These are phyloP conservation scores for Dimocarpus longan DNA, from an alignment of 345 rosid species.

Conservation along the genomic window DNA sequence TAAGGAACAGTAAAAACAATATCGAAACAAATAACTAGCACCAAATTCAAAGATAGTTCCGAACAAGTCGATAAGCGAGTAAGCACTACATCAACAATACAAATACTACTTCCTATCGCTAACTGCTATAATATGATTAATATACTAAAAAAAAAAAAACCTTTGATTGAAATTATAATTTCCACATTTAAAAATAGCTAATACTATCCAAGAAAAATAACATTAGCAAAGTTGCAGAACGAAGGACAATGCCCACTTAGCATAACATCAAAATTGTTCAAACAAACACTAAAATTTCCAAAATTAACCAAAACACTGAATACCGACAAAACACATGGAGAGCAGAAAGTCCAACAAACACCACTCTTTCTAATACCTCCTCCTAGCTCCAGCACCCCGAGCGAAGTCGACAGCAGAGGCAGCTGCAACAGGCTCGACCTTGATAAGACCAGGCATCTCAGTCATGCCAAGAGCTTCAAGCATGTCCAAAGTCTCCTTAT, in stretches of 20 bases:
- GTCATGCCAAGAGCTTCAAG: slow-evolving; percentile 66
- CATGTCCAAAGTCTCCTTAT: slow-evolving; percentile 71
- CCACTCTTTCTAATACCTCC: slow-evolving; percentile 32
- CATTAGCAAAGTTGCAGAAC: neutral
- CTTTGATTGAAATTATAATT: neutral
- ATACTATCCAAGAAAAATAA: neutral
- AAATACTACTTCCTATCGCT: neutral
- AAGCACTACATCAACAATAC: neutral
- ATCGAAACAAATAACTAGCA: neutral
- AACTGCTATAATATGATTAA: too few relatives aligned
- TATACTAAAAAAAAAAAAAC: too few relatives aligned
- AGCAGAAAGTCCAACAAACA: neutral
- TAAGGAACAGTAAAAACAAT: neutral
- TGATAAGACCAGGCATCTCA: slow-evolving; percentile 43
- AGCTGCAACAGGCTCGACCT: slow-evolving; percentile 43
- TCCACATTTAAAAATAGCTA: neutral
- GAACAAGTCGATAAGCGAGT: neutral
- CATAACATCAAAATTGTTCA: slow-evolving; percentile 6
- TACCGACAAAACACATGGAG: neutral
- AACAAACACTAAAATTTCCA: neutral
- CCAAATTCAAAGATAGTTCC: neutral
- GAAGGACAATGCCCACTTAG: neutral
- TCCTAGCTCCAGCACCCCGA: slow-evolving; percentile 31
- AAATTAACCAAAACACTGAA: neutral
- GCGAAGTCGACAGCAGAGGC: slow-evolving; percentile 29